Base-by-base conservation (phyloP, 2,329 filamentous ascomycete species). In the Nemania sp. region DNA sequence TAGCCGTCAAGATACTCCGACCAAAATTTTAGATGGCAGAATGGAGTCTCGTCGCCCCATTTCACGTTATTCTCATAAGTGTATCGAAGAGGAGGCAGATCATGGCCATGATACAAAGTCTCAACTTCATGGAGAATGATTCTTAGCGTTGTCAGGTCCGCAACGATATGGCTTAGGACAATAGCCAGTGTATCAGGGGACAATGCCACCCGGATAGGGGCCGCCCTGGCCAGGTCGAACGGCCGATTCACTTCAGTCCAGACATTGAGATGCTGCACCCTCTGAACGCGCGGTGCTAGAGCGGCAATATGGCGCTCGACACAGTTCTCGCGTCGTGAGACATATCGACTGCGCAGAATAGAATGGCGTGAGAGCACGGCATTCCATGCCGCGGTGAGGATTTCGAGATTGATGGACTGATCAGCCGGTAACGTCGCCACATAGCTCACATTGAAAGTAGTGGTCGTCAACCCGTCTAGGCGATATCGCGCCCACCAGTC, bases 141-240 rank as follows among this genome's bases (percentile, higher is more conserved):
- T 17, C 19, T n/a, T 12, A 53, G 22, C 6, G 50, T 53, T n/a
- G 34, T 42, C 26, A 48, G 30, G 22, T 53, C 50, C 14, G 33
- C 26, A 19, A 53, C 15, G n/a, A 53, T 53, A 19, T 53, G 50
- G 15, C 50, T 53, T 2, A 48, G 12, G 15, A 47, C 20, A 22
- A 53, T 15, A 2, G 39, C 3, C 22, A 53, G n/a, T 5, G 28
- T 20, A 2, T 12, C 30, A 12, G 14, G 20, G 3, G 50, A 47
- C 14, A 53, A 11, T 7, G 39, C 12, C 2, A 53, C 43, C 2
- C 50, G 50, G 9, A 53, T 41, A 11, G 23, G 14, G 5, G 24
- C 2, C 7, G 31, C 36, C 2, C 19, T 20, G 6, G 26, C 26
- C 3, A 53, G 37, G 6, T 28, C 15, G 17, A 53, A 53, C 9